phyloP scores from a whole-genome alignment of 306 rosid species.

The Cicer chorassanicum region DNA sequence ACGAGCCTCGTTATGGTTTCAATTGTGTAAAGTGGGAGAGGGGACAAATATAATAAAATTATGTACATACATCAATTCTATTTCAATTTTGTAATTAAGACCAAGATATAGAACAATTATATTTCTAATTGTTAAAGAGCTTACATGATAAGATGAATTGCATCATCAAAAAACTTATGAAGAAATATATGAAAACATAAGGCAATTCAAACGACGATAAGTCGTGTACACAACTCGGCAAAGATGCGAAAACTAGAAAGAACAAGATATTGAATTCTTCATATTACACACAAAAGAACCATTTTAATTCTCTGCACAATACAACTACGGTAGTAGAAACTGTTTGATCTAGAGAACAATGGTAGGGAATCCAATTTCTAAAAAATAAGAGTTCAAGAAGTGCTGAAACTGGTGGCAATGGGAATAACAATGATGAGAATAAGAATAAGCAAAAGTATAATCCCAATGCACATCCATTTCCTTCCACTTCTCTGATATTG shows the following conservation, averaged over 20 bases:
- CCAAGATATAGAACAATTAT: neutral
- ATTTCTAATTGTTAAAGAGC: neutral
- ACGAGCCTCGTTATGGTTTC: neutral
- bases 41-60: too few species aligned
- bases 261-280: neutral
- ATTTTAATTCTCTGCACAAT: too few species aligned
- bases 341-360: too few species aligned
- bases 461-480: conserved; percentile 77
- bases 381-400: conserved; percentile 47
- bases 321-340: too few species aligned
- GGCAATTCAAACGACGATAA: conserved; percentile 21
- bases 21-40: too few species aligned
- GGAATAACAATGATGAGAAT: conserved; percentile 69
- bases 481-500: conserved; percentile 62
- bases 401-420: conserved; percentile 57
- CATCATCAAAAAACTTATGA: neutral
- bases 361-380: too few species aligned
- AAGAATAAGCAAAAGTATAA: conserved; percentile 61
- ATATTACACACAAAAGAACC: neutral
- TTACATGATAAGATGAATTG: conserved; percentile 18
- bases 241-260: neutral
- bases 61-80: neutral
- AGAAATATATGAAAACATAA: neutral
- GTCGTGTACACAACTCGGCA: conserved; percentile 2
- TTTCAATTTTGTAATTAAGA: neutral